Base-by-base conservation (phyloP, 1,284 basidiomycete genomes). In the Leccinum huronense region DNA sequence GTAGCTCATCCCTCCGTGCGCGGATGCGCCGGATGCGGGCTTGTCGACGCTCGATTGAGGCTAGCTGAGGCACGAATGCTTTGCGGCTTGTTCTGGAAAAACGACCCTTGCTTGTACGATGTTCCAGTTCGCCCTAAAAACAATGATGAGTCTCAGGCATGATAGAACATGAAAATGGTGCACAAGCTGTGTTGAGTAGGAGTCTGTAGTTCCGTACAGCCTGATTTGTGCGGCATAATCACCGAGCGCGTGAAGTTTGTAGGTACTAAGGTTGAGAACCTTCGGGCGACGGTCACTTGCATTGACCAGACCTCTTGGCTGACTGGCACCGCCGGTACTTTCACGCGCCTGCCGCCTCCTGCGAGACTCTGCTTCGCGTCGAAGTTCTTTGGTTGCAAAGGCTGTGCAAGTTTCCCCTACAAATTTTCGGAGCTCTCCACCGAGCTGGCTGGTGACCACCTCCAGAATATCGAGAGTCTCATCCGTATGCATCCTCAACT, bases 1-100 rank as follows among this genome's bases (percentile, higher is more conserved):
- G 10, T 54, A 60, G 51, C 8, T 3, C 7, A 31, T 55, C 33
- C 23, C 40, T 13, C 14, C 7, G 19, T 4, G 9, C 19, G 11
- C 6, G 36, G 30, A 68, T 68, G 5, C 8, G 27, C 1, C 42
- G 23, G 13, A 68, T 68, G 31, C 34, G 56, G 6, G 66, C 45
- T 57, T 67, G 58, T 0, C 51, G 36, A 5, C 23, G 58, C 31
- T 65, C 57, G 13, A 67, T 67, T 1, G 45, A 31, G 3, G 66
- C 33, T 16, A 63, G 14, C 33, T 63, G 62, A 57, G 60, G 59
- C 27, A 62, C 45, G 27, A 38, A 67, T 33, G 5, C 30, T 48
- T 65, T 70, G 23, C 51, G 27, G 40, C 48, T 63, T 5, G 63
- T 65, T 42, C 59, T 16, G 5, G 51, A n/a, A n/a, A 58, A 67